Evolutionary conservation across 768 basidiomycete species (phyloP), one percentile per base, ranked within the genome.

Genomic region (Boletus insuetus): DNA sequence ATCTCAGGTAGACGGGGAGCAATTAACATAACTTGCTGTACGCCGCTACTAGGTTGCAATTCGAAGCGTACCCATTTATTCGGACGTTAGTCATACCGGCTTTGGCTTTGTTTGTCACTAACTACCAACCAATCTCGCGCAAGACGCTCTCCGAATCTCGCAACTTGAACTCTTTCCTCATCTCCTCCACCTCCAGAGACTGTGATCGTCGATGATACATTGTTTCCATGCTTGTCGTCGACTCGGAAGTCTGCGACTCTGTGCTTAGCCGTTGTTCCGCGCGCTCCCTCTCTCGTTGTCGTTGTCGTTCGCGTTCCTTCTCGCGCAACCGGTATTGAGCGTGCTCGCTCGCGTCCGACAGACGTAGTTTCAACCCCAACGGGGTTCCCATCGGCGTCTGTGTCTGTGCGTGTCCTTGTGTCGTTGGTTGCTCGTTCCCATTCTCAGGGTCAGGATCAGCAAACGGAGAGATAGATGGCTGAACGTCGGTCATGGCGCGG

Each of bases 271-370:
- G 55, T 2, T 51, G 9, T 35, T 19, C 47, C 14, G 3, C 39
- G 22, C 34, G 11, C 17, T 16, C 47, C 10, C 42, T 16, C 13
- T 38, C 29, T 2, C 29, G 17, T 22, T 43, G 51, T 20, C 56
- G 55, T 17, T 56, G 29, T 7, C 45, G 64, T 10, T 64, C 46
- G 9, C 64, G 61, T 17, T 66, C 61, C 26, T n/a, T 58, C 57
- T 66, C 64, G 24, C 65, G 65, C 19, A 43, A 19, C 3, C 65
- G 57, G 41, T 62, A 67, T 1, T 29, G 54, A 7, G 56, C 63
- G 29, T 62, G 63, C 42, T 67, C 63, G 49, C 63, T 65, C 24
- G 65, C 65, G 32, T 66, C 63, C 43, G 65, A 66, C 34, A 64
- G 38, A 34, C 65, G 65, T 22, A 66, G 2, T 24, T 54, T 64